These are phyloP conservation scores for Aspergillus sp. DNA, from an alignment of 2,329 filamentous ascomycete species.

Conservation along the genomic window DNA sequence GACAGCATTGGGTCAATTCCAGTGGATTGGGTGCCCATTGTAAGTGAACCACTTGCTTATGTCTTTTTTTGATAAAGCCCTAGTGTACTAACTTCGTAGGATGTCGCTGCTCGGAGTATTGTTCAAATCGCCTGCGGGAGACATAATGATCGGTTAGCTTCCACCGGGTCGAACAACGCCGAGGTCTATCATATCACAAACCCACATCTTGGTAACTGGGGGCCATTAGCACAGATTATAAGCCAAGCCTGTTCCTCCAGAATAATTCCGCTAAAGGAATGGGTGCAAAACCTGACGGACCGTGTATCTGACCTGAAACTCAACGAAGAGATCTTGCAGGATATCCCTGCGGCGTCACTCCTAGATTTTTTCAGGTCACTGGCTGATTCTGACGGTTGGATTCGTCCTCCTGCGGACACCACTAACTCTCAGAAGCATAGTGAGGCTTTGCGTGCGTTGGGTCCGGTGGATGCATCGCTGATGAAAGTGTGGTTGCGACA, in stretches of 20 bases:
- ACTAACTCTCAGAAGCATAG: background rate
- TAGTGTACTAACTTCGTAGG: background rate
- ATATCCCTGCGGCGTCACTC: background rate
- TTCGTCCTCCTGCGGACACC: background rate
- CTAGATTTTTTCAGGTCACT: background rate
- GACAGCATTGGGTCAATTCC: background rate
- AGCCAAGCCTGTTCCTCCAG: background rate
- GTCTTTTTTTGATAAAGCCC: too few species aligned
- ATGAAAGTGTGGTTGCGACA: conserved; percentile 1
- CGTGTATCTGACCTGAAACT: background rate
- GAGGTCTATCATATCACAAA: conserved; percentile 5
- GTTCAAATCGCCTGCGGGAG: background rate
- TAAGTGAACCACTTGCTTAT: background rate
- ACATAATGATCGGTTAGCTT: too few species aligned
- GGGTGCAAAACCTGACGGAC: background rate
- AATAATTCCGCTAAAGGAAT: background rate
- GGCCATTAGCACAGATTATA: background rate
- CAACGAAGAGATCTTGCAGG: background rate
- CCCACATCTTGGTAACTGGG: background rate
- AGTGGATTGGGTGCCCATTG: conserved; percentile 11
- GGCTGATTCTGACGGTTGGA: background rate
- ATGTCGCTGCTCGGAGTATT: background rate
- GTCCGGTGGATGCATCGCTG: background rate
- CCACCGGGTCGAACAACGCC: too few species aligned
- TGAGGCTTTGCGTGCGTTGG: background rate